Conservation (phyloP, 768 basidiomycete species). For the Suillus sp. region DNA sequence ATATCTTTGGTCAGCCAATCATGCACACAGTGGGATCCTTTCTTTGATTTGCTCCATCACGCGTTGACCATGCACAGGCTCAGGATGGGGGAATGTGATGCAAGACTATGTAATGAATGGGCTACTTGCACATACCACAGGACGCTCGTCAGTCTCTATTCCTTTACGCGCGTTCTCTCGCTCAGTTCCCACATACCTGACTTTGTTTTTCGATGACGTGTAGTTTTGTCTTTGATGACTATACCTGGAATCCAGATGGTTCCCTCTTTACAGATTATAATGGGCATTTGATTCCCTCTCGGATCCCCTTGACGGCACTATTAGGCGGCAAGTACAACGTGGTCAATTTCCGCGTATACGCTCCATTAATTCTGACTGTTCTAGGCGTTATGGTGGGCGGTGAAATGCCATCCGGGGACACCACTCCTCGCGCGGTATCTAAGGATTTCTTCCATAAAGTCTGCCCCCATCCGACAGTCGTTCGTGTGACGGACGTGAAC, state of each 20-base stretch:
- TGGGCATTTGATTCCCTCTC: slow-evolving; percentile 40
- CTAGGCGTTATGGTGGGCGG: slow-evolving; percentile 46
- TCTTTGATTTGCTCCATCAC: not conserved
- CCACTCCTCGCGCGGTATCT: slow-evolving; percentile 38
- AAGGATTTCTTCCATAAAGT: slow-evolving; percentile 41
- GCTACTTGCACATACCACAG: slow-evolving; percentile 36
- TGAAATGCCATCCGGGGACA: slow-evolving; percentile 34
- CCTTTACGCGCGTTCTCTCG: not conserved
- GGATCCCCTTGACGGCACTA: slow-evolving; percentile 43
- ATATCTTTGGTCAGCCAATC: slow-evolving; percentile 52
- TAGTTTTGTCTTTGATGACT: slow-evolving; percentile 48
- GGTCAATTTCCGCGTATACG: not conserved
- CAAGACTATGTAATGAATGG: slow-evolving; percentile 41
- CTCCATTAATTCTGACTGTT: slow-evolving; percentile 1
- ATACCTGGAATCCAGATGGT: slow-evolving; percentile 40
- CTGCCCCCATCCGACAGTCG: slow-evolving; percentile 39
- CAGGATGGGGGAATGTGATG: slow-evolving; percentile 45
- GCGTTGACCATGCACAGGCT: slow-evolving; percentile 25
- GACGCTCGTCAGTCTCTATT: slow-evolving; percentile 35
- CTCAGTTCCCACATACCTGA: slow-evolving; percentile 9
- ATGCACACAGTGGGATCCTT: slow-evolving; percentile 39
- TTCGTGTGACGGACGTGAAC: slow-evolving; percentile 34
- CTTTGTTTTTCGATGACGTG: not conserved
- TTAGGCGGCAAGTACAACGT: slow-evolving; percentile 34
- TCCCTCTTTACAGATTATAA: slow-evolving; percentile 40